phyloP scores from a whole-genome alignment of 768 basidiomycete genomes.

The Lactifluus pinguis region DNA sequence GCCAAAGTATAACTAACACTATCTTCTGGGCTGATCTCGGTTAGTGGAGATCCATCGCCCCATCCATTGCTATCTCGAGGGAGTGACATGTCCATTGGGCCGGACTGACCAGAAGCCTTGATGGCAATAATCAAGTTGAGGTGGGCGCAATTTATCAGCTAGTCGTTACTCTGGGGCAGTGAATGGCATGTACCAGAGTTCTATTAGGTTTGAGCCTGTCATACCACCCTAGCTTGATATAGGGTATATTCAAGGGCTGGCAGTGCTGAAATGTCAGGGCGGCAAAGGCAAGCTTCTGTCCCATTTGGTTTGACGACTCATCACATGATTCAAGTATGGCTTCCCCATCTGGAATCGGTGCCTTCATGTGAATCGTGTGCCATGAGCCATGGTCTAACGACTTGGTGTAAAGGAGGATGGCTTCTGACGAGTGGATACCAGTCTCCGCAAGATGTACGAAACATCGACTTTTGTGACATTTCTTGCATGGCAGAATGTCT shows the following conservation, averaged over 20 bases:
- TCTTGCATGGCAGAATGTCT: conserved; percentile 27
- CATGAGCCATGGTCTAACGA: conserved; percentile 21
- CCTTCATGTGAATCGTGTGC: conserved; percentile 29
- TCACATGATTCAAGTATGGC: conserved; percentile 27
- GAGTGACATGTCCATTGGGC: conserved; percentile 9
- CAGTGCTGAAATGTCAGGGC: conserved; percentile 42
- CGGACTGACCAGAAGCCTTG: not conserved
- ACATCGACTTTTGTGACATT: conserved; percentile 32
- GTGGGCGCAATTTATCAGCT: not conserved
- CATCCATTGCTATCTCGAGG: not conserved
- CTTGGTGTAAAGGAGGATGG: conserved; percentile 21
- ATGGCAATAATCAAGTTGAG: not conserved
- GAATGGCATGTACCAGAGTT: not conserved
- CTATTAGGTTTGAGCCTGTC: conserved; percentile 27
- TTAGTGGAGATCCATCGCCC: conserved; percentile 1
- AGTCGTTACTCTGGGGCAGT: not conserved
- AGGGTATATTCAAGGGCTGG: conserved; percentile 35
- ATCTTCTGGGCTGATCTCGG: conserved; percentile 4
- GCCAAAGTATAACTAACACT: conserved; percentile 10
- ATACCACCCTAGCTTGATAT: conserved; percentile 52
- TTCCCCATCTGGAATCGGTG: conserved; percentile 16
- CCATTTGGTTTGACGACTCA: conserved; percentile 23
- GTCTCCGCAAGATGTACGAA: conserved; percentile 29
- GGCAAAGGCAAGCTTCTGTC: conserved; percentile 34
- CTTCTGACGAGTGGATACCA: conserved; percentile 32